Percentiles rank a stretch among this genome's conserved stretches.
Conservation (phyloP, 202 grass and related monocot genomes). For the Miscanthus sacchariflorus region DNA sequence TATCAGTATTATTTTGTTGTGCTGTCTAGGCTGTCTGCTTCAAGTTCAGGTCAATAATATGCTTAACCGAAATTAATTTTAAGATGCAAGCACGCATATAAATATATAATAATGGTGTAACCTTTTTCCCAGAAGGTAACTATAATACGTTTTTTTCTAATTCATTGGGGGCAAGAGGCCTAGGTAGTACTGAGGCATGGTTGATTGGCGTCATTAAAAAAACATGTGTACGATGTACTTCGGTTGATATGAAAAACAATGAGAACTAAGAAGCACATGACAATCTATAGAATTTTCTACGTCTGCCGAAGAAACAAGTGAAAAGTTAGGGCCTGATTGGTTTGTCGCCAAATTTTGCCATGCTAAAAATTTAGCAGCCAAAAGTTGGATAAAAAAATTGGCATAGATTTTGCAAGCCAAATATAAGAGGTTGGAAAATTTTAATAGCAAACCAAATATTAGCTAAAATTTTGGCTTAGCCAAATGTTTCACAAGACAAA, state of each 20-base stretch:
- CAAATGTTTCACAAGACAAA: no score
- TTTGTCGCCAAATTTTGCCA: no score
- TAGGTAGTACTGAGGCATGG: no score
- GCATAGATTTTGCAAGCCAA: no score
- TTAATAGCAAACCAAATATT: no score
- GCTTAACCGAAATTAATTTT: no score
- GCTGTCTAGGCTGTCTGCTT: not conserved
- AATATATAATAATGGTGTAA: not conserved
- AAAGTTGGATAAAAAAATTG: no score
- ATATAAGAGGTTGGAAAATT: no score
- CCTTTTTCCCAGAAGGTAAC: not conserved
- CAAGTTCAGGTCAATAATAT: slow-evolving; percentile 6
- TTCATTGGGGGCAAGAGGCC: not conserved
- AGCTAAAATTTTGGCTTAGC: no score
- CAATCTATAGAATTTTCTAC: not conserved
- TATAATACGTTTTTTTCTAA: not conserved
- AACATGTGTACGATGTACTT: not conserved
- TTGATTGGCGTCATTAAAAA: not conserved
- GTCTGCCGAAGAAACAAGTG: not conserved
- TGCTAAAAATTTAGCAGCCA: no score
- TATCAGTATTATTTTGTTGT: not conserved
- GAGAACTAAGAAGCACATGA: not conserved
- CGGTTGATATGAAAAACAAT: no score
- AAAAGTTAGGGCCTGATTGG: no score
- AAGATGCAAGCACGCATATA: not conserved